Conservation (phyloP, 2,329 filamentous ascomycete species). For the Trichoderma sp. region DNA sequence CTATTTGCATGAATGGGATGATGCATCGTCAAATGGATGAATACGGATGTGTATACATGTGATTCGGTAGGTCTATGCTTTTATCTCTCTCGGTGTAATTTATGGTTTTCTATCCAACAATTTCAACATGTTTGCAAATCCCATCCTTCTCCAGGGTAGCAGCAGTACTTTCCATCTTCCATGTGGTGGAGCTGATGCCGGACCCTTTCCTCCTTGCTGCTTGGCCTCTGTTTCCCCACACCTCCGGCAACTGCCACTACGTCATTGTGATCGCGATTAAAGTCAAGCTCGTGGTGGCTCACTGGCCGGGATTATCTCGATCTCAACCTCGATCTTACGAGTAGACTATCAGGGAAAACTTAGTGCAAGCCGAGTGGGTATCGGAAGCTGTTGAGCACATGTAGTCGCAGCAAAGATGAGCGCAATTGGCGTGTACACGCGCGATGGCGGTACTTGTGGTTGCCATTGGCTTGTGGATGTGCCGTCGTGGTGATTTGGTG, state of each 20-base stretch:
- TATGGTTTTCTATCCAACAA: neutral
- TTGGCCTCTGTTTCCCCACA: neutral
- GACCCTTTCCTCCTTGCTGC: slow-evolving; percentile 11
- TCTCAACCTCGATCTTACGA: slow-evolving; percentile 2
- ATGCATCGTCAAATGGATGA: too few species aligned
- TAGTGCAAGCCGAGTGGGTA: neutral
- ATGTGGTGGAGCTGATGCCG: slow-evolving; percentile 2
- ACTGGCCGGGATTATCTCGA: slow-evolving; percentile 6
- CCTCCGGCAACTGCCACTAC: slow-evolving; percentile 16
- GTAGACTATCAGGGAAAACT: neutral
- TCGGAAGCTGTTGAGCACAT: neutral
- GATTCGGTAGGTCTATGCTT: too few species aligned
- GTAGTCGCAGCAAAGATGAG: neutral
- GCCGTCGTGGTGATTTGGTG: neutral
- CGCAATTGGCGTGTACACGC: slow-evolving; percentile 4
- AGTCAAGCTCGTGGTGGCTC: slow-evolving; percentile 17
- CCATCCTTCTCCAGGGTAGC: neutral
- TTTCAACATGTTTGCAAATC: neutral
- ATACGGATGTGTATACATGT: too few species aligned
- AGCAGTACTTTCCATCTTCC: too few species aligned
- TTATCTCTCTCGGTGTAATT: too few species aligned
- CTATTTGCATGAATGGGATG: too few species aligned
- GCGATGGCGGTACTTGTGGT: neutral
- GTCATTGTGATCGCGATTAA: slow-evolving; percentile 23
- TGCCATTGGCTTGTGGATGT: slow-evolving; percentile 4